Base-by-base conservation (phyloP, 1,284 basidiomycete genomes). In the Ceratobasidium sp. region DNA sequence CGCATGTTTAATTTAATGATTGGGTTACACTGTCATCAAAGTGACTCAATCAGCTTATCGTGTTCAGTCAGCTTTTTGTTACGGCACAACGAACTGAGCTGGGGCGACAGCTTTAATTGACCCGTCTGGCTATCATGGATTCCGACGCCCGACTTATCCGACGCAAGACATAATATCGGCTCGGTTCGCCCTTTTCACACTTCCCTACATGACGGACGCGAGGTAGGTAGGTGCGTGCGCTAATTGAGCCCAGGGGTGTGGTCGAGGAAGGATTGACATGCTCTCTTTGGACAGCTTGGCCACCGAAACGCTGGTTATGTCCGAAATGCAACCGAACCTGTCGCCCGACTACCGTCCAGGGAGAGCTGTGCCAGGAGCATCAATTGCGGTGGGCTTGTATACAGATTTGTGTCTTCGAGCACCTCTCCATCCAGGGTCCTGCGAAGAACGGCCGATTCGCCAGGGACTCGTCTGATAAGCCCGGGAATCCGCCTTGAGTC, bases 251-350 rank as follows among this genome's bases (percentile, higher is more conserved):
- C 67, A 59, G 67, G 67, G 41, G 28, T 48, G 18, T 50, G 43
- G 53, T 43, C 67, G 67, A 70, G 59, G 59, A 41, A 53, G 52
- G 46, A 70, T 50, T 53, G 50, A 48, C 67, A 70, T 70, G 67
- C 67, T 70, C 67, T 70, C 67, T 70, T 70, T 70, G 67, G 67
- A 59, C 67, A 70, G n/a, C 23, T 59, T 70, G 55, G 55, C 67
- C 67, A 59, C 67, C 32, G 53, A 43, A 48, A 45, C 55, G 67
- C 41, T 70, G 55, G 67, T 70, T 70, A 70, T 70, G 55, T 70
- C 67, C 67, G 67, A 70, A 58, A 70, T 70, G 55, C 28, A 59
- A 57, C 55, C 67, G 67, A 58, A 55, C 65, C 65, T 70, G 34
- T 69, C 23, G 52, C 9, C 52, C 52, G 52, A 53, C 18, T 46